A percentile compares a stretch with the other conserved stretches of the same genome.
These are phyloP conservation scores for Apiotrichum porosum DNA, from an alignment of 1,284 basidiomycete species.

Conservation along the genomic window DNA sequence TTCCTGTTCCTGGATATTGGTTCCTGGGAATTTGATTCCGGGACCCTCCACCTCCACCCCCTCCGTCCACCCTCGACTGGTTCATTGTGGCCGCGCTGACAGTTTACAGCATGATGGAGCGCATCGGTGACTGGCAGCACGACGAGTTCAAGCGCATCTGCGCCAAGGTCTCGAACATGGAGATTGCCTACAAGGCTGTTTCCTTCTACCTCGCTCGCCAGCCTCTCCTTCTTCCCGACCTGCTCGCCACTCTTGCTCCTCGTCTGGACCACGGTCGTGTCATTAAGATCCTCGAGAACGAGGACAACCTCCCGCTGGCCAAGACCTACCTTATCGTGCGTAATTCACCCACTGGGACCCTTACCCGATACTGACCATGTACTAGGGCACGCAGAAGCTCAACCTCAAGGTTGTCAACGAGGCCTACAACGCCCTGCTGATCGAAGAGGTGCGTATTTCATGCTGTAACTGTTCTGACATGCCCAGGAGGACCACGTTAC, in stretches of 20 bases:
- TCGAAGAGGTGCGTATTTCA: too few relatives aligned
- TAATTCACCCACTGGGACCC: too few relatives aligned
- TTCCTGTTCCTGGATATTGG: too few relatives aligned
- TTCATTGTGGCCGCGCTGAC: neutral
- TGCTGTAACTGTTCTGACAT: too few relatives aligned
- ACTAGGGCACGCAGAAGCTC: too few relatives aligned
- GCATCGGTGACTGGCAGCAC: conserved; percentile 96
- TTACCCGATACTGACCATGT: too few relatives aligned
- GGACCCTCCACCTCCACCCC: too few relatives aligned
- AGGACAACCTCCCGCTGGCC: conserved; percentile 88
- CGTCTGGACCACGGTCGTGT: conserved; percentile 93
- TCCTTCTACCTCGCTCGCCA: conserved; percentile 79
- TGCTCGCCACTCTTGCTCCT: conserved; percentile 84
- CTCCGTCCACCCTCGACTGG: too few relatives aligned
- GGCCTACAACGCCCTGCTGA: conserved; percentile 91
- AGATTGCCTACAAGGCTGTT: conserved; percentile 66
- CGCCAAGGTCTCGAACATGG: conserved; percentile 92
- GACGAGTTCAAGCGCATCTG: conserved; percentile 97
- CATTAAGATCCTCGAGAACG: conserved; percentile 80
- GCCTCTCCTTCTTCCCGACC: conserved; percentile 85
- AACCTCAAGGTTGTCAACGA: conserved; percentile 97
- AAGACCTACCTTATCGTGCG: conserved; percentile 94
- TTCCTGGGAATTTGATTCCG: too few relatives aligned
- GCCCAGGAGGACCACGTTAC: conserved; percentile 98
- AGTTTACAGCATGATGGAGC: conserved; percentile 54